Conservation (phyloP, 2,329 filamentous ascomycete species). For the Hymenotorrendiella dingleyae region DNA sequence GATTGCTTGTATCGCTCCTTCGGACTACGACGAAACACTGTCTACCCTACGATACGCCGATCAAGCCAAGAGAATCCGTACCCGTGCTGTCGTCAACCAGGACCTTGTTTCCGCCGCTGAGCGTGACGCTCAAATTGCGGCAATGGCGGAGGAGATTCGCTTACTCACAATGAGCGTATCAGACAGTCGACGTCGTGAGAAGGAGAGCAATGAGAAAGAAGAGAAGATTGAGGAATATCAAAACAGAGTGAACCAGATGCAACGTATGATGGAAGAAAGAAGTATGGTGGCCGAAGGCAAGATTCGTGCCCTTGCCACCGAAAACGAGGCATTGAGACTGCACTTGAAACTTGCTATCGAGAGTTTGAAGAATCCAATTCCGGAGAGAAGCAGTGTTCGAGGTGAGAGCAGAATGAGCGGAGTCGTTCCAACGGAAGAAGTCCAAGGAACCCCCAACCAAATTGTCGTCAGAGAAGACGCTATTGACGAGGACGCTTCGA, state of each 20-base stretch:
- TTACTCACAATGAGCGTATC: constrained; percentile 70
- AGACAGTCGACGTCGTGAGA: constrained; percentile 61
- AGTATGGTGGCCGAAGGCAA: constrained; percentile 87
- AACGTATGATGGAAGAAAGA: constrained; percentile 92
- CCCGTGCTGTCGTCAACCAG: constrained; percentile 90
- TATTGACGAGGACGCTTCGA: too few species aligned
- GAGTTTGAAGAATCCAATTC: constrained; percentile 85
- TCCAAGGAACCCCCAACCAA: too few species aligned
- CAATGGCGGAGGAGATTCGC: constrained; percentile 95
- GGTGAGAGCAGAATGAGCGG: constrained; percentile 11
- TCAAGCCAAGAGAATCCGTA: constrained; percentile 95
- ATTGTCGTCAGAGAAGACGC: too few species aligned
- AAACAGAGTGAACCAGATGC: constrained; percentile 80
- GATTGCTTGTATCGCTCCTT: constrained; percentile 94
- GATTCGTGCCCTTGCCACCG: constrained; percentile 80
- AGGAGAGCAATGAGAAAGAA: constrained; percentile 63
- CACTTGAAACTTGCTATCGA: constrained; percentile 83
- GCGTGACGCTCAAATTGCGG: constrained; percentile 85
- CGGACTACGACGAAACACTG: constrained; percentile 95
- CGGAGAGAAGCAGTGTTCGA: constrained; percentile 37
- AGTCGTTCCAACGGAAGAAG: too few species aligned
- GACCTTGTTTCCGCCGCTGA: constrained; percentile 88
- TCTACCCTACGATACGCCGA: constrained; percentile 95
- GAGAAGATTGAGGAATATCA: constrained; percentile 93
- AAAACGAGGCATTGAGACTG: constrained; percentile 83